Base-by-base conservation (phyloP, 768 basidiomycete genomes). In the Auriscalpium orientale region DNA sequence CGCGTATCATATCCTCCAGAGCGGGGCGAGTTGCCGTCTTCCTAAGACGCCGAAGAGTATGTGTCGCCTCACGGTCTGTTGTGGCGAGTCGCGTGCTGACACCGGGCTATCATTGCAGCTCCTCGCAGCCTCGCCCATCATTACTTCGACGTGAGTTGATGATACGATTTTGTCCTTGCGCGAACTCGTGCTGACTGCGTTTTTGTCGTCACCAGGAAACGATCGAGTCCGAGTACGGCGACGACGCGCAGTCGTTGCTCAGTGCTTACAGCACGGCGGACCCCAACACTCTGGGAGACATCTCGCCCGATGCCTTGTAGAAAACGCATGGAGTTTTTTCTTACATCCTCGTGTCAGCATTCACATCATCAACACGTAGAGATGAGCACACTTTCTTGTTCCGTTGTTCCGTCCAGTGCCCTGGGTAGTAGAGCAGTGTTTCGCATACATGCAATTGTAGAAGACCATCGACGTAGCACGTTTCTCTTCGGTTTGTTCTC, bases 11-110 rank as follows among this genome's bases (percentile, higher is more conserved):
- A 94, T 98, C 62, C 72, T 95, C 64, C 94, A 95, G 70, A 92
- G 87, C 58, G 95, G 93, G 11, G 81, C 85, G 33, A 89, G 76
- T 56, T 98, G 93, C 64, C 83, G 97, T 46, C 73, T 98, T 54
- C 95, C 95, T 0, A 90, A 88, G 71, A 98, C 97, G 6, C 97
- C 97, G 6, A 84, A 87, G 62, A 98, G 94, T 91, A 68, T 67
- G 89, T 76, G 10, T 18, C 7, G 33, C 5, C 28, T 46, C 45
- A n/a, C n/a, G n/a, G 4, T 21, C 22, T 22, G 7, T 34, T 33
- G 10, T 20, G 7, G 15, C 49, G 43, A 5, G 28, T 28, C n/a
- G 49, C 34, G 58, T 47, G 4, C 28, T 44, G 49, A 57, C 54
- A 58, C 60, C 36, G 12, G 60, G 49, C 48, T 47, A 10, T 55